Evolutionary conservation across 352 stramenopile species (phyloP).

Genomic region (Poterioochromonas sp.): DNA sequence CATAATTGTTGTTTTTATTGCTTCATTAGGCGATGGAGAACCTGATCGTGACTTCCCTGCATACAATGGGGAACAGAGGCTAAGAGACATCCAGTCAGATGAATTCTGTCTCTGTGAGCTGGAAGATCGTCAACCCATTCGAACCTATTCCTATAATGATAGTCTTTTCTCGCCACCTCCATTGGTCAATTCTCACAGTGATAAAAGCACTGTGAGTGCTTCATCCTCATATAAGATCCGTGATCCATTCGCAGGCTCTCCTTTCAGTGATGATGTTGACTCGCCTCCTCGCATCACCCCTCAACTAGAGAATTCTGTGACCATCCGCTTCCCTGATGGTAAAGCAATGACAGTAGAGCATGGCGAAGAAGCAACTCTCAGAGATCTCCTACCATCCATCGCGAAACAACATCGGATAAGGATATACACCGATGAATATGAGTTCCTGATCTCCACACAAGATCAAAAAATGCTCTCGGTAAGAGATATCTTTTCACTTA

Average conservation of each 20-base stretch:
- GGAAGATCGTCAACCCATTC: conserved; percentile 12
- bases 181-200: too few relatives aligned
- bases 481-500: not conserved
- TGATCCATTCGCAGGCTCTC: too few relatives aligned
- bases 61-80: not conserved
- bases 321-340: not conserved
- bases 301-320: too few relatives aligned
- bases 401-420: not conserved
- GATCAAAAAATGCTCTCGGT: conserved; percentile 21
- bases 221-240: too few relatives aligned
- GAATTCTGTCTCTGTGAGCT: conserved; percentile 28
- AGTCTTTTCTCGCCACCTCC: too few relatives aligned
- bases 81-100: not conserved
- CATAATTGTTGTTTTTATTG: not conserved
- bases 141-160: not conserved
- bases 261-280: too few relatives aligned
- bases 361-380: not conserved
- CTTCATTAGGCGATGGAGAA: conserved; percentile 21
- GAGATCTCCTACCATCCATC: conserved; percentile 8
- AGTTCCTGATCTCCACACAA: not conserved
- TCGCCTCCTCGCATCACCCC: too few relatives aligned
- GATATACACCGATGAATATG: conserved; percentile 20
- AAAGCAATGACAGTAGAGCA: not conserved
- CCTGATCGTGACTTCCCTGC: conserved; percentile 33
- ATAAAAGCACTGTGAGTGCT: too few relatives aligned